Evolutionary conservation across 140 eudicot genomes (phyloP), one percentile per base, ranked within the genome.

Genomic region (Erigeron philadelphicus): DNA sequence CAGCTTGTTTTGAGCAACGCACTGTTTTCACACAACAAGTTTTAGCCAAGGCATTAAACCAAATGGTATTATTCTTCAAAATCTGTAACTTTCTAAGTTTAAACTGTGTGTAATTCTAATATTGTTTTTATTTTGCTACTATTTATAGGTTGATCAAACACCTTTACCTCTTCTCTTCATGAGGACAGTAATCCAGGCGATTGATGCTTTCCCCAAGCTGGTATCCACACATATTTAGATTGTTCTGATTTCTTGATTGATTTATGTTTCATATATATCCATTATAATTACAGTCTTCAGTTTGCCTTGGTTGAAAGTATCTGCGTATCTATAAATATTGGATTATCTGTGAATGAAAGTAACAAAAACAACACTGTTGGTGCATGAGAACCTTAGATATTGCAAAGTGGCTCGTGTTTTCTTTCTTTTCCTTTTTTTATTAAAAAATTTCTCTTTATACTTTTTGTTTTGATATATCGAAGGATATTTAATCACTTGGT

Each of bases 1-100:
- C 98, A 38, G 98, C 96, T 64, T 93, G 98, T 70, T 93, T 93
- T 77, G 96, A 86, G 84, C 98, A 93, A 69, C 95, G 96, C 45
- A 89, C 95, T 4, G 98, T 93, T 61, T 93, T 93, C 76, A 93
- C 96, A 1, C 96, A 89, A 67, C 95, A 89, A 76, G 98, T 93
- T 72, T 77, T 93, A 56, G 91, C 88, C 57, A 93, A 83, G 83
- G 98, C 96, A 62, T 83, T 93, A 66, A 87, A 78, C 81, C 88
- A 89, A 71, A 93, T 93, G 98, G 98, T 93, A 78, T 66, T 40
- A 23, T 55, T 19, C 0, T 50, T 42, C 42, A 35, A 13, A 61
- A 3, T 19, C 45, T 31, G 57, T 23, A 70, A 38, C 74, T 41
- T 75, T 4, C 25, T 61, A 44, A 11, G 71, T 49, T 40, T 60